phyloP scores from a whole-genome alignment of 192 early-diverging fungal genomes.

The Linnemannia zychae region DNA sequence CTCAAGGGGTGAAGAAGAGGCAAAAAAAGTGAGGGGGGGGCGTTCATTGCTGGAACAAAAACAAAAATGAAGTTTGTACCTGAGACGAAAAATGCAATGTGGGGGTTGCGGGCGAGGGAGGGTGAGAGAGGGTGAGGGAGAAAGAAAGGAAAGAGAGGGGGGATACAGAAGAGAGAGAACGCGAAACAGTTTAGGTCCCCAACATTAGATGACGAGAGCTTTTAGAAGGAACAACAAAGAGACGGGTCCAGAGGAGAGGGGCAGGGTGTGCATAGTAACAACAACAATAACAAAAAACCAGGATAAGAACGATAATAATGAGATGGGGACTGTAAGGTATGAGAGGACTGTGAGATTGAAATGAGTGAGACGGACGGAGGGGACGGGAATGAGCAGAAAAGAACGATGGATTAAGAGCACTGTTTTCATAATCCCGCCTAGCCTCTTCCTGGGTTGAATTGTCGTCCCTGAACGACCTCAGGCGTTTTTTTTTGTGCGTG shows the following conservation, averaged over 20 bases:
- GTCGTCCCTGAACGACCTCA: background rate
- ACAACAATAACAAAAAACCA: background rate
- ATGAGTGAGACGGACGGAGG: background rate
- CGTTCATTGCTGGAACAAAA: background rate
- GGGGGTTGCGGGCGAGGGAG: background rate
- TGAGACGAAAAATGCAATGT: conserved; percentile 1
- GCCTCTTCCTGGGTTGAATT: background rate
- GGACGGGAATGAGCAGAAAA: background rate
- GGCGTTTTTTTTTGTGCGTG: too few relatives aligned
- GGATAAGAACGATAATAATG: background rate
- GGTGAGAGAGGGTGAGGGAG: background rate
- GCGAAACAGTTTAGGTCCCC: conserved; percentile 2
- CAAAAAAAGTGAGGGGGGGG: background rate
- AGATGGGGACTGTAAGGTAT: background rate
- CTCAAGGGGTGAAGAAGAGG: background rate
- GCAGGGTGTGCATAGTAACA: background rate
- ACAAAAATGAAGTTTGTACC: background rate
- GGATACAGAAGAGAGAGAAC: background rate
- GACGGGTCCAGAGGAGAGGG: background rate
- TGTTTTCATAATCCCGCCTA: background rate
- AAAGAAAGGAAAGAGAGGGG: background rate
- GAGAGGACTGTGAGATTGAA: background rate
- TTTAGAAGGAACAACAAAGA: background rate
- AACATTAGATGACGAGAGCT: conserved; percentile 12
- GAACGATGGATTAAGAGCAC: conserved; percentile 2